Base-by-base conservation (phyloP, 768 basidiomycete species). In the Mycena amicta region DNA sequence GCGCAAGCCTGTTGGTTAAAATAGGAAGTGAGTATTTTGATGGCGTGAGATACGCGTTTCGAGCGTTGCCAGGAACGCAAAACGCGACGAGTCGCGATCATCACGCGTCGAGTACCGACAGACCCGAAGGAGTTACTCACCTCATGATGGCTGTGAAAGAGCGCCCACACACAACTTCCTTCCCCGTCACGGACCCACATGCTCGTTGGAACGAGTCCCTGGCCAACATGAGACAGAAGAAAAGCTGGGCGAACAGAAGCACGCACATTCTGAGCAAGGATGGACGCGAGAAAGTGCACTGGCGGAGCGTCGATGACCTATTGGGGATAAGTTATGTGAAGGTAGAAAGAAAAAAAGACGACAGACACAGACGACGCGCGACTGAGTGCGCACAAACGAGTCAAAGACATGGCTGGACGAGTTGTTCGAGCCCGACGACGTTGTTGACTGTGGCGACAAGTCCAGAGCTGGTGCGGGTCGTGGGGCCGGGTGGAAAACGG, bases 1-100 rank as follows among this genome's bases (percentile, higher is more conserved):
- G 76, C 72, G 52, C 75, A 74, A 30, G 87, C 88, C 86, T 89
- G 71, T 6, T 41, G 26, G 50, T 20, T 49, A 22, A 47, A 31
- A 52, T 54, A 31, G 53, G 49, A 46, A 25, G 15, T 18, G n/a
- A 50, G 28, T 54, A 16, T 28, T 20, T 40, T 57, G 55, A 53
- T 56, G 43, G 39, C 25, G 50, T 47, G 56, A 39, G 53, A 43
- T 47, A 12, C 31, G 46, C 31, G 52, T 52, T 51, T 52, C 50
- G 50, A 31, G 30, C 40, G 61, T 59, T 55, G 50, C 54, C 50
- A 56, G 57, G 53, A 49, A 62, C 61, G 50, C 12, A 20, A 37
- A 53, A 15, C 43, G 41, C 41, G 20, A 22, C 26, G 27, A 25
- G 25, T 23, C 50, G 23, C 46, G 52, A 53, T 53, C 47, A 61